A percentile compares a stretch with the other conserved stretches of the same genome.
Conservation (phyloP, 441 rosid genomes). For the Melastoma candidum region DNA sequence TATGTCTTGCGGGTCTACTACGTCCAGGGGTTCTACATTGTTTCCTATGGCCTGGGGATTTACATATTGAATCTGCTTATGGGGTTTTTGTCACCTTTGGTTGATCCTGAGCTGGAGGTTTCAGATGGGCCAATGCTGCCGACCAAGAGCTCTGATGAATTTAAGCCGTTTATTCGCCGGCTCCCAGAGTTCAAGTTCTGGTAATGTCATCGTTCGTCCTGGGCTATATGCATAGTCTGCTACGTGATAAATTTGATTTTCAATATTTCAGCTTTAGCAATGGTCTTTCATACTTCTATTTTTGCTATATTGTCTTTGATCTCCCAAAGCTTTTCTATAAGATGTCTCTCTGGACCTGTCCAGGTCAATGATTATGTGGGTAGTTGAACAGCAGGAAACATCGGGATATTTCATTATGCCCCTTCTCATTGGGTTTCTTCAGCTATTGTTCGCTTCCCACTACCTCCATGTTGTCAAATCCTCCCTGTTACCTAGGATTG, state of each 20-base stretch:
- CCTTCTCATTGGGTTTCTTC: too few relatives aligned
- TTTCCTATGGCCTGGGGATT: conserved; percentile 89
- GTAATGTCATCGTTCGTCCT: conserved; percentile 24
- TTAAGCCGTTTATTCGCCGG: conserved; percentile 87
- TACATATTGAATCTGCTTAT: conserved; percentile 76
- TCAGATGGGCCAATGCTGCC: conserved; percentile 77
- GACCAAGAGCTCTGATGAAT: conserved; percentile 90
- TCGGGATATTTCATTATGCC: too few relatives aligned
- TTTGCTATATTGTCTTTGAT: too few relatives aligned
- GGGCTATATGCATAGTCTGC: not conserved
- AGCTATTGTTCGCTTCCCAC: too few relatives aligned
- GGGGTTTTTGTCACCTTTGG: conserved; percentile 87
- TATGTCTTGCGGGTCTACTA: conserved; percentile 56
- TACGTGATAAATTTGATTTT: not conserved
- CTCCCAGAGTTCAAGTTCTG: conserved; percentile 96
- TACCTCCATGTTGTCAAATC: too few relatives aligned
- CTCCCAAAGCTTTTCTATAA: too few relatives aligned
- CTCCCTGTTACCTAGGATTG: too few relatives aligned
- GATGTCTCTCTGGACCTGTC: too few relatives aligned
- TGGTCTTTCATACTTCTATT: not conserved
- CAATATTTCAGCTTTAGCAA: not conserved
- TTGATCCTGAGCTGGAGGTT: conserved; percentile 71
- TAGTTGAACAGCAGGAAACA: too few relatives aligned
- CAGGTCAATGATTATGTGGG: too few relatives aligned
- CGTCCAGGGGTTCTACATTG: conserved; percentile 73